phyloP scores from a whole-genome alignment of 2,329 filamentous ascomycete genomes.

The Rhynchosporium agropyri region DNA sequence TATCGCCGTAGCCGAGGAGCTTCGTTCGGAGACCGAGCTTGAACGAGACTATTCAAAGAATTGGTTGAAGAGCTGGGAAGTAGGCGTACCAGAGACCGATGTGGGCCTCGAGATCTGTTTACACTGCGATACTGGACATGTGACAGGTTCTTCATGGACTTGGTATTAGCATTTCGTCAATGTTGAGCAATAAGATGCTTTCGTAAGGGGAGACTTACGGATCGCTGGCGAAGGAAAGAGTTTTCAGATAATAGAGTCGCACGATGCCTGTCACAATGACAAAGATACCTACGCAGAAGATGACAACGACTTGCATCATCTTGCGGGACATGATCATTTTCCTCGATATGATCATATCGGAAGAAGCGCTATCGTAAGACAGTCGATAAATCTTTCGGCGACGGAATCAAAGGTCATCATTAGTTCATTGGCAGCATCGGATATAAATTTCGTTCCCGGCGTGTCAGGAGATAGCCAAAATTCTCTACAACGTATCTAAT shows the following conservation, averaged over 20 bases:
- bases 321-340: constrained; percentile 43
- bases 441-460: constrained; percentile 14
- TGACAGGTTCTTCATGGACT: constrained; percentile 43
- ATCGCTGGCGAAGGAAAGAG: constrained; percentile 33
- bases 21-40: constrained; percentile 36
- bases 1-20: constrained; percentile 17
- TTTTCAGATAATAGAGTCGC: constrained; percentile 15
- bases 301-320: constrained; percentile 27
- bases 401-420: constrained; percentile 44
- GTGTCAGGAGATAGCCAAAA: constrained; percentile 21
- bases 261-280: constrained; percentile 40
- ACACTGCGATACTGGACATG: constrained; percentile 44
- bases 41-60: constrained; percentile 42
- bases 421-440: constrained; percentile 28
- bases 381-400: constrained; percentile 43
- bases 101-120: constrained; percentile 48
- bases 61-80: constrained; percentile 47
- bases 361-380: constrained; percentile 43
- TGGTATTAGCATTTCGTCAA: neutral
- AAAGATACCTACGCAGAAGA: constrained; percentile 44
- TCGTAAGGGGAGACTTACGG: constrained; percentile 10
- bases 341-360: constrained; percentile 45
- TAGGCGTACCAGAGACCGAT: constrained; percentile 49
- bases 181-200: neutral
- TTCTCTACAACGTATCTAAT: constrained; percentile 9